These are phyloP conservation scores for Eremochloa ophiuroides DNA, from an alignment of 176 grass and related monocot species.

Conservation along the genomic window DNA sequence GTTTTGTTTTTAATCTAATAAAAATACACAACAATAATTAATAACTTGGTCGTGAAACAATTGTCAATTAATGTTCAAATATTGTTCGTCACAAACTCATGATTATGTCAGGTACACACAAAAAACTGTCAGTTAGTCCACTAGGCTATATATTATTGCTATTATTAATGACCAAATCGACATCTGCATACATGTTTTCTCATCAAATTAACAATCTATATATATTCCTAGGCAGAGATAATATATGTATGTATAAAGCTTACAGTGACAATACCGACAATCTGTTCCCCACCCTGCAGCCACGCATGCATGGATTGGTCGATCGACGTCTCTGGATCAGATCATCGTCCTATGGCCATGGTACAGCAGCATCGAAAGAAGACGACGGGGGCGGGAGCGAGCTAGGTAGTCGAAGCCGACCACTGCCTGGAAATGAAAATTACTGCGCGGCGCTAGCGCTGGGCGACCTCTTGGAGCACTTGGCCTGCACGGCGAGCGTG, in stretches of 20 bases:
- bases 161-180: slow-evolving; percentile 20
- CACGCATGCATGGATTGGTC: no score
- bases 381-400: background rate
- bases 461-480: slow-evolving; percentile 64
- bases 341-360: background rate
- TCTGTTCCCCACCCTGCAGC: background rate
- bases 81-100: no score
- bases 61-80: no score
- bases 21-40: no score
- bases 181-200: slow-evolving; percentile 23
- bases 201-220: slow-evolving; percentile 13
- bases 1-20: no score
- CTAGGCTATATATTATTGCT: background rate
- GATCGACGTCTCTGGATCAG: background rate
- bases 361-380: background rate
- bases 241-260: background rate
- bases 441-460: slow-evolving; percentile 28
- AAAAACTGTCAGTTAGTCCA: background rate
- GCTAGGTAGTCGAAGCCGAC: no score
- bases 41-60: no score
- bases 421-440: no score
- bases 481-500: slow-evolving; percentile 86
- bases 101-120: no score
- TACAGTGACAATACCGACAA: background rate
- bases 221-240: background rate